Percentiles rank a stretch among this genome's conserved stretches.
These are phyloP conservation scores for Dioscorea alata DNA, from an alignment of 106 monocot species.

Conservation along the genomic window DNA sequence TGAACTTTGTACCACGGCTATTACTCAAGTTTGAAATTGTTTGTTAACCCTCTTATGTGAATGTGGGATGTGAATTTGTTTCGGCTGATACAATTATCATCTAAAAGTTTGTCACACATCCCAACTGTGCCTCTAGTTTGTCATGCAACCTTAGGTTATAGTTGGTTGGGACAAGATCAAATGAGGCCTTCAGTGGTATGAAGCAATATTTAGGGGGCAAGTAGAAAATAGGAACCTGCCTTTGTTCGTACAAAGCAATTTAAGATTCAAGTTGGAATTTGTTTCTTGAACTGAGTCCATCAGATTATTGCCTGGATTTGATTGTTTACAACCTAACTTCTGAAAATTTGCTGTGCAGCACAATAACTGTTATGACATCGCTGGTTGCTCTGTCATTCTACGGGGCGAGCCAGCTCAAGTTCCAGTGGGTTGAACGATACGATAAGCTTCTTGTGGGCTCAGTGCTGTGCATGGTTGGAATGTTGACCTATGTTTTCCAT, in stretches of 20 bases:
- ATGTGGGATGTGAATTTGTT: too few species aligned
- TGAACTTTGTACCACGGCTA: too few species aligned
- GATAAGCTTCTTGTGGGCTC: conserved; percentile 81
- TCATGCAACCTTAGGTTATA: neutral
- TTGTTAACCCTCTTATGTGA: too few species aligned
- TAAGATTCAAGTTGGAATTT: neutral
- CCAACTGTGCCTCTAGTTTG: neutral
- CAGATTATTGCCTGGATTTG: neutral
- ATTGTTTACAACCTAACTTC: neutral
- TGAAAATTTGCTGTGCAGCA: conserved; percentile 35
- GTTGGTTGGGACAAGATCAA: neutral
- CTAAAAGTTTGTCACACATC: neutral
- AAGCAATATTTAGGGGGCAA: too few species aligned
- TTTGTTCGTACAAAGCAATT: neutral
- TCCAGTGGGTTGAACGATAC: conserved; percentile 78
- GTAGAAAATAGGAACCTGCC: too few species aligned
- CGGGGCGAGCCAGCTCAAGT: conserved; percentile 67
- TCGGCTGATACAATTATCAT: too few species aligned
- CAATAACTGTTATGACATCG: conserved; percentile 68
- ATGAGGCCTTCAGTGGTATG: neutral
- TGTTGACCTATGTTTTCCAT: conserved; percentile 62
- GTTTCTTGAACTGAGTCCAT: neutral
- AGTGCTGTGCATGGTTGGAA: conserved; percentile 62
- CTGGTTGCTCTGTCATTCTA: conserved; percentile 74
- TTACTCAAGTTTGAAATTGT: too few species aligned